phyloP scores from a whole-genome alignment of 768 basidiomycete genomes.

The Pleurotus giganteus region DNA sequence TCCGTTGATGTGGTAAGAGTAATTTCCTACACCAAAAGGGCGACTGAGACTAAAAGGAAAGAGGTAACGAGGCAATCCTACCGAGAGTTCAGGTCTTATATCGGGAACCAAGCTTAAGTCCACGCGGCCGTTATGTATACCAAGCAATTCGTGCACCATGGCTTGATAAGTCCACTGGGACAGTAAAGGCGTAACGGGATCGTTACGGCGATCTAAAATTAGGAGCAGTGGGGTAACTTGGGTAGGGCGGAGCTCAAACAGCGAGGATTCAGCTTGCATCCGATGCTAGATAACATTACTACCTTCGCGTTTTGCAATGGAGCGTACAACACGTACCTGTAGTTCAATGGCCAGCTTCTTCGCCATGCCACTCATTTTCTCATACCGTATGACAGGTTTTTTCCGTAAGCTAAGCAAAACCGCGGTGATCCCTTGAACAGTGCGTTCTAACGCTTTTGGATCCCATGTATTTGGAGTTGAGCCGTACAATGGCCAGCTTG shows the following conservation, averaged over 20 bases:
- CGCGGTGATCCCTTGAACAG: slow-evolving; percentile 78
- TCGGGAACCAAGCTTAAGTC: slow-evolving; percentile 82
- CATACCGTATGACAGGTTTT: slow-evolving; percentile 91
- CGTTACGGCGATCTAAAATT: slow-evolving; percentile 93
- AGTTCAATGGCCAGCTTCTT: slow-evolving; percentile 86
- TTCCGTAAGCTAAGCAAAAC: slow-evolving; percentile 94
- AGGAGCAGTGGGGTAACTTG: slow-evolving; percentile 87
- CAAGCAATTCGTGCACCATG: slow-evolving; percentile 96
- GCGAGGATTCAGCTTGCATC: slow-evolving; percentile 72
- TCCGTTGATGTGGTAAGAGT: slow-evolving; percentile 90
- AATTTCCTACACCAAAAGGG: slow-evolving; percentile 63
- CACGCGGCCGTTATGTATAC: slow-evolving; percentile 93
- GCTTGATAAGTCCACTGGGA: slow-evolving; percentile 99
- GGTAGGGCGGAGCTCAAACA: slow-evolving; percentile 92
- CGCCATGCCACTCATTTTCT: slow-evolving; percentile 90
- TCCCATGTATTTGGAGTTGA: slow-evolving; percentile 75
- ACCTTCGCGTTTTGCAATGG: background rate
- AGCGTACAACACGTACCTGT: slow-evolving; percentile 48
- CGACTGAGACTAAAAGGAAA: slow-evolving; percentile 8
- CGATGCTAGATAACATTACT: slow-evolving; percentile 51
- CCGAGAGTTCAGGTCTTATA: slow-evolving; percentile 81
- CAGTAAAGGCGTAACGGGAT: slow-evolving; percentile 93
- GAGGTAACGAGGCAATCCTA: slow-evolving; percentile 29
- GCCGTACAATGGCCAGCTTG: slow-evolving; percentile 66
- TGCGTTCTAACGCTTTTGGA: slow-evolving; percentile 66